Conservation (phyloP, 2,329 filamentous ascomycete species). For the Ophiocordyceps robertsii region DNA sequence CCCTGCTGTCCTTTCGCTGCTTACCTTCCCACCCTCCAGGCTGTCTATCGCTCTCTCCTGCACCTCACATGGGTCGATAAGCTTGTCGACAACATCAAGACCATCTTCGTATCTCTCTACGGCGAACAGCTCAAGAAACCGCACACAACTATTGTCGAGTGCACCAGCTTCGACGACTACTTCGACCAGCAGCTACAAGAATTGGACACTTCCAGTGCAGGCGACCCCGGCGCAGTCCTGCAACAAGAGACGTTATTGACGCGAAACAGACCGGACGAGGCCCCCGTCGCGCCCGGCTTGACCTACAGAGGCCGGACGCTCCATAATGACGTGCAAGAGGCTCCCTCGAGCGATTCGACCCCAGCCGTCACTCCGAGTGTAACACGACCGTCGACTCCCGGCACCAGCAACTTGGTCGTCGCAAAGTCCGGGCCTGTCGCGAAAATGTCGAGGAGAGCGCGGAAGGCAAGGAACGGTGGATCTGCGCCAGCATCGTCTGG, state of each 20-base stretch:
- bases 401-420: constrained; percentile 48
- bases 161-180: constrained; percentile 73
- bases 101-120: constrained; percentile 83
- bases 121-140: constrained; percentile 73
- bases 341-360: constrained; percentile 51
- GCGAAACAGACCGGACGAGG: constrained; percentile 11
- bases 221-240: constrained; percentile 12
- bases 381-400: constrained; percentile 68
- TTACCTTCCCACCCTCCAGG: constrained; percentile 35
- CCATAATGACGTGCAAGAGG: constrained; percentile 18
- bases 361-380: constrained; percentile 58
- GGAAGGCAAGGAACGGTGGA: constrained; percentile 53
- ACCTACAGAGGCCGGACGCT: constrained; percentile 25
- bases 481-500: constrained; percentile 63
- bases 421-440: constrained; percentile 61
- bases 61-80: constrained; percentile 96
- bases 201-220: constrained; percentile 45
- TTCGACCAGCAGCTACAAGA: constrained; percentile 88
- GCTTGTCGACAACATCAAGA: constrained; percentile 86
- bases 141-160: constrained; percentile 66
- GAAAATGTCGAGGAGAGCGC: constrained; percentile 69
- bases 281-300: constrained; percentile 21
- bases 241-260: constrained; percentile 20
- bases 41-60: constrained; percentile 89
- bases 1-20: background rate